These are phyloP conservation scores for Coffea eugenioides DNA, from an alignment of 257 asterid genomes.

Conservation along the genomic window DNA sequence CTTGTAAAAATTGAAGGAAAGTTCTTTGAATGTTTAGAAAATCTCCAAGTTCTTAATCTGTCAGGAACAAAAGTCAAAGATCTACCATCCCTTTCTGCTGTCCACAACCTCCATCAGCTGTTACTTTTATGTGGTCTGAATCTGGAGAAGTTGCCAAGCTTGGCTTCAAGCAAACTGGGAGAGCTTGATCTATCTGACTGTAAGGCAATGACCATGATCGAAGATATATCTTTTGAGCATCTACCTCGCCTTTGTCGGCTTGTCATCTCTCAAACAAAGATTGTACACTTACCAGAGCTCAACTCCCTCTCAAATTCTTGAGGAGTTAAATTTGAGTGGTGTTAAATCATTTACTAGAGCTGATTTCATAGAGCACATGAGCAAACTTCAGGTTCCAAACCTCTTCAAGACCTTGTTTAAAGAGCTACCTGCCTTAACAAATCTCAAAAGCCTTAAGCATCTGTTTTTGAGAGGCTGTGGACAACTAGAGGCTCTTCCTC, in stretches of 20 bases:
- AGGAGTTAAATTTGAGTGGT: constrained; percentile 4
- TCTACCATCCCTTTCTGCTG: constrained; percentile 2
- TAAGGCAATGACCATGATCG: not conserved
- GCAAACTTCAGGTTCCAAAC: constrained; percentile 6
- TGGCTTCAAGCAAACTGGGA: constrained; percentile 1
- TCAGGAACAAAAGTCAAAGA: constrained; percentile 3
- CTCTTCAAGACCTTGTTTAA: not conserved
- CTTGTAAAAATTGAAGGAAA: not conserved
- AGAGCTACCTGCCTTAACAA: not conserved
- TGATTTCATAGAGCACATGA: constrained; percentile 1
- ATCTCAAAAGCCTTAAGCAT: constrained; percentile 3
- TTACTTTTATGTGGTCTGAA: not conserved
- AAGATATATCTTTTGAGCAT: constrained; percentile 4
- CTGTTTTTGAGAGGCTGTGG: not conserved
- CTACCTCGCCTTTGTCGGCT: constrained; percentile 1
- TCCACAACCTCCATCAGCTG: not conserved
- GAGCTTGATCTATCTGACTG: constrained; percentile 11
- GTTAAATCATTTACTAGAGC: not conserved
- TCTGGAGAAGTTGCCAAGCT: constrained; percentile 1
- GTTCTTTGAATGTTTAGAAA: not conserved
- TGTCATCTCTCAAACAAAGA: not conserved
- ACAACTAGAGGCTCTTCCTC: not conserved
- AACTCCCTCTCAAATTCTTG: not conserved
- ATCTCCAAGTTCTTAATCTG: constrained; percentile 17
- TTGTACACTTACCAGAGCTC: not conserved